Evolutionary conservation across 2,329 filamentous ascomycete species (phyloP).

Genomic region (Trichoderma cornu-damae): DNA sequence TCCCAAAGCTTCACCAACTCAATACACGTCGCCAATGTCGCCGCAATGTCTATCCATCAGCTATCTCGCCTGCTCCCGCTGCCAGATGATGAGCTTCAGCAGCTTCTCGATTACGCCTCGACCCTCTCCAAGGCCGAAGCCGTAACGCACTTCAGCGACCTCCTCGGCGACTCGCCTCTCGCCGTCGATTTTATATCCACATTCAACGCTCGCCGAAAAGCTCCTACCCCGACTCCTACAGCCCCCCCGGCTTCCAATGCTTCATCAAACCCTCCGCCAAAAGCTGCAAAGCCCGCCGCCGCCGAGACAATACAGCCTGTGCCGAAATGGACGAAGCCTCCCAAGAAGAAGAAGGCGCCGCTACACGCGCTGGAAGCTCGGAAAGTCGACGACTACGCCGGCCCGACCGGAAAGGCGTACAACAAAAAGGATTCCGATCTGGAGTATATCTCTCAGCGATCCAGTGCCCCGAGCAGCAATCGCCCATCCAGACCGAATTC

Average conservation of each 20-base stretch:
- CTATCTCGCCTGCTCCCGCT: conserved; percentile 77
- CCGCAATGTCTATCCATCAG: conserved; percentile 56
- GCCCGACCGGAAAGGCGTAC: conserved; percentile 64
- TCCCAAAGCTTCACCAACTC: not conserved
- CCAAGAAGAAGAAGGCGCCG: conserved; percentile 54
- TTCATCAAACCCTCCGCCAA: conserved; percentile 11
- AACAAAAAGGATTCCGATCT: conserved; percentile 64
- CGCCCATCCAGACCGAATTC: conserved; percentile 36
- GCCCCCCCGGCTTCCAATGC: not conserved
- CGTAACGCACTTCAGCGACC: conserved; percentile 77
- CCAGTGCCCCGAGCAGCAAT: conserved; percentile 38
- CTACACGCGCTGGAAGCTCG: conserved; percentile 62
- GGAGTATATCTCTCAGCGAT: conserved; percentile 62
- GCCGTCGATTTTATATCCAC: conserved; percentile 71
- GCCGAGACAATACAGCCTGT: conserved; percentile 37
- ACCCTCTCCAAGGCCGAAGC: conserved; percentile 72
- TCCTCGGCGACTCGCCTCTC: conserved; percentile 80
- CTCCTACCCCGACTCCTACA: conserved; percentile 27
- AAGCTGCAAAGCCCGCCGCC: conserved; percentile 24
- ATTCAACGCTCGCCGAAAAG: conserved; percentile 65
- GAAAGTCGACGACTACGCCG: conserved; percentile 55
- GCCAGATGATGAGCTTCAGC: conserved; percentile 75
- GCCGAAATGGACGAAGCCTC: conserved; percentile 45
- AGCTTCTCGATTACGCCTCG: conserved; percentile 76
- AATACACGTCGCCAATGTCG: not conserved